Conservation (phyloP, 352 stramenopile species). For the Pythium graminicola region DNA sequence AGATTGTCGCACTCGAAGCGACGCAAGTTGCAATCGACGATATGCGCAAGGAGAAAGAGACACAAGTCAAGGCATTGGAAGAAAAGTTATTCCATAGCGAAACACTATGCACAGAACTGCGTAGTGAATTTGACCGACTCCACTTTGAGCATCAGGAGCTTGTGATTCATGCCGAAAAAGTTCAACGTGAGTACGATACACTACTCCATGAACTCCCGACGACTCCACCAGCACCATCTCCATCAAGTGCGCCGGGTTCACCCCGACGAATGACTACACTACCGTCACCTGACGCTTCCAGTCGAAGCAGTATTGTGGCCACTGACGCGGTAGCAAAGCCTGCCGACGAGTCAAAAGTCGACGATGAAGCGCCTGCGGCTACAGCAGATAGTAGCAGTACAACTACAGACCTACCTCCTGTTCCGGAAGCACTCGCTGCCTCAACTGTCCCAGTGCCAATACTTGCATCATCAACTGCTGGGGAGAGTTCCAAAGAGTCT, state of each 20-base stretch:
- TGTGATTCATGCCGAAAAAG: conserved; percentile 65
- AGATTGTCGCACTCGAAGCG: conserved; percentile 48
- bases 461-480: conserved; percentile 20
- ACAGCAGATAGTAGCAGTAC: conserved; percentile 2
- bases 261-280: too few relatives aligned
- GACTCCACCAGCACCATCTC: background rate
- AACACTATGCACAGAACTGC: conserved; percentile 45
- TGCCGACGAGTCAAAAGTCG: conserved; percentile 26
- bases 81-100: conserved; percentile 65
- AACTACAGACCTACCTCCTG: background rate
- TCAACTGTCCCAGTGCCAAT: background rate
- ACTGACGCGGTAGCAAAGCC: background rate
- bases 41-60: conserved; percentile 61
- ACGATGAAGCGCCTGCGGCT: conserved; percentile 11
- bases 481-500: conserved; percentile 37
- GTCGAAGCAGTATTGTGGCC: background rate
- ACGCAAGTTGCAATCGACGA: conserved; percentile 56
- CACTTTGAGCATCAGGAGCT: conserved; percentile 82
- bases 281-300: too few relatives aligned
- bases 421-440: conserved; percentile 8
- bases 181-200: conserved; percentile 64
- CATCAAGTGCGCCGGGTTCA: conserved; percentile 6
- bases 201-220: conserved; percentile 51
- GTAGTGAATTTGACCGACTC: conserved; percentile 64
- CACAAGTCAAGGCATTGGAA: conserved; percentile 52